Percentiles rank a stretch among this genome's conserved stretches.
phyloP scores from a whole-genome alignment of 768 basidiomycete genomes.

The Chiua virens region DNA sequence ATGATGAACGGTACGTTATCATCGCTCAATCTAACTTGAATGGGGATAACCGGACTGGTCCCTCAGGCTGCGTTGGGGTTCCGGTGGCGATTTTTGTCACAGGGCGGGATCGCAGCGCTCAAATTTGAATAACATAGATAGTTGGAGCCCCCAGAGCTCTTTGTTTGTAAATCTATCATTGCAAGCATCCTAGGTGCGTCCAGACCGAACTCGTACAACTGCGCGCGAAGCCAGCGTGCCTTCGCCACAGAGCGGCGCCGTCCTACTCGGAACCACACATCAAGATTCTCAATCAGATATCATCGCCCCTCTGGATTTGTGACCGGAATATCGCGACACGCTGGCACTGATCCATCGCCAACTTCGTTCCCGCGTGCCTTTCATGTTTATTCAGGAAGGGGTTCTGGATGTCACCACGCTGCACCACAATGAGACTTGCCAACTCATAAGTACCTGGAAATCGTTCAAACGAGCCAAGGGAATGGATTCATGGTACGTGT shows the following conservation, averaged over 20 bases:
- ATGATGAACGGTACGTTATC: not conserved
- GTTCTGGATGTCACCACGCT: not conserved
- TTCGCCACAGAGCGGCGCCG: slow-evolving; percentile 17
- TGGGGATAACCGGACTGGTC: not conserved
- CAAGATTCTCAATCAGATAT: slow-evolving; percentile 5
- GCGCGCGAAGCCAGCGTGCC: slow-evolving; percentile 12
- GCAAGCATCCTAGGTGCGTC: not conserved
- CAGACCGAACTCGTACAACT: not conserved
- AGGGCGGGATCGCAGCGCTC: not conserved
- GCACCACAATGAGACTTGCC: slow-evolving; percentile 1
- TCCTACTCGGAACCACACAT: slow-evolving; percentile 3
- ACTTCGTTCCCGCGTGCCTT: not conserved
- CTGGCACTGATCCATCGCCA: slow-evolving; percentile 1
- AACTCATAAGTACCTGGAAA: not conserved
- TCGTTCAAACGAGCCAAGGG: not conserved
- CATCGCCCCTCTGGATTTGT: slow-evolving; percentile 11
- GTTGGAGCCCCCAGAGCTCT: not conserved
- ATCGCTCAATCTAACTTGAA: not conserved
- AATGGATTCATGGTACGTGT: slow-evolving; percentile 1
- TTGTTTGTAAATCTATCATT: not conserved
- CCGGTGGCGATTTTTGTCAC: not conserved
- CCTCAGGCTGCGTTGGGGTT: not conserved
- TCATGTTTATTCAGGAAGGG: slow-evolving; percentile 12
- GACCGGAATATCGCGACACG: slow-evolving; percentile 8
- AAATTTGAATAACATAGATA: not conserved